phyloP scores from a whole-genome alignment of 2,329 filamentous ascomycete species.

The Alternaria sp. region DNA sequence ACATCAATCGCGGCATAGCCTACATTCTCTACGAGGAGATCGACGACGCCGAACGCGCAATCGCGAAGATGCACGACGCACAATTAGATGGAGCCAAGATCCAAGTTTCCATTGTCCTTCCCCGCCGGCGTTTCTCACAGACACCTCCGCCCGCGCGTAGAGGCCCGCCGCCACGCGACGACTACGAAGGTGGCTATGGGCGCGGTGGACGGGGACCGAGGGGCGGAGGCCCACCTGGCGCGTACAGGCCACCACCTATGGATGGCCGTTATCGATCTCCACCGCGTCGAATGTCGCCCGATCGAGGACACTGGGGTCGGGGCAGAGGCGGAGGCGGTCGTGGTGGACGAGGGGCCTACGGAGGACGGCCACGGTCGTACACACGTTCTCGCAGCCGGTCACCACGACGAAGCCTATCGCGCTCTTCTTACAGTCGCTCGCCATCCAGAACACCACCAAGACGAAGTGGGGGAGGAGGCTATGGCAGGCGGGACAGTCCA shows the following conservation, averaged over 20 bases:
- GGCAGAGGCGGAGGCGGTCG: slow-evolving; percentile 41
- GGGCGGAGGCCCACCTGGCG: slow-evolving; percentile 45
- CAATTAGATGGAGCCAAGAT: slow-evolving; percentile 84
- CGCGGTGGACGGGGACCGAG: slow-evolving; percentile 20
- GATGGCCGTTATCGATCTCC: slow-evolving; percentile 49
- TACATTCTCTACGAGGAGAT: slow-evolving; percentile 85
- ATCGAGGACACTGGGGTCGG: slow-evolving; percentile 30
- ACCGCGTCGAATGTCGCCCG: slow-evolving; percentile 34
- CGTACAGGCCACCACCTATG: slow-evolving; percentile 47
- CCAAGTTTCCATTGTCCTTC: slow-evolving; percentile 87
- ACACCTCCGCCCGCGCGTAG: slow-evolving; percentile 75
- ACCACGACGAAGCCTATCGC: slow-evolving; percentile 49
- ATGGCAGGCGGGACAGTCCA: slow-evolving; percentile 19
- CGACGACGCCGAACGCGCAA: slow-evolving; percentile 82
- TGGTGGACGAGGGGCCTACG: slow-evolving; percentile 40
- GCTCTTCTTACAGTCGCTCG: slow-evolving; percentile 51
- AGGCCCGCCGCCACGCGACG: slow-evolving; percentile 49
- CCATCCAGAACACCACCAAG: slow-evolving; percentile 41
- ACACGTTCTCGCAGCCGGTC: slow-evolving; percentile 51
- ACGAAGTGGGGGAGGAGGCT: slow-evolving; percentile 22
- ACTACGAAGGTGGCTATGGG: slow-evolving; percentile 24
- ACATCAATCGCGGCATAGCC: slow-evolving; percentile 89
- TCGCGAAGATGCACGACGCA: slow-evolving; percentile 98
- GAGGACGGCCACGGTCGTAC: slow-evolving; percentile 36
- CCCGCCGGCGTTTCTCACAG: slow-evolving; percentile 80